Percentiles rank a stretch among this genome's conserved stretches.
These are phyloP conservation scores for Medicago truncatula DNA, from an alignment of 306 rosid genomes.

Conservation along the genomic window DNA sequence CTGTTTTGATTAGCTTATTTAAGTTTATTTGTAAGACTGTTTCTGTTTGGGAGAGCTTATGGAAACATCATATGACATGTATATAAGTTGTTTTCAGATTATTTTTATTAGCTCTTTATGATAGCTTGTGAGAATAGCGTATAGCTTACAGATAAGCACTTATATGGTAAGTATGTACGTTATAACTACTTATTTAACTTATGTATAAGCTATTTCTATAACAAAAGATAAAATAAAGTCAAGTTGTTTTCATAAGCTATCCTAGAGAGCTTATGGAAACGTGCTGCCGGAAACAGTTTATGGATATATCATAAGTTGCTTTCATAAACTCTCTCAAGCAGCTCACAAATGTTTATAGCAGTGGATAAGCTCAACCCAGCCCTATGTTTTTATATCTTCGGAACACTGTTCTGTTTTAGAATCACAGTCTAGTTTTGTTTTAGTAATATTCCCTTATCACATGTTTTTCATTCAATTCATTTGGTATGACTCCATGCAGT, in stretches of 20 bases:
- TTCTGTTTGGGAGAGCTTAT: background rate
- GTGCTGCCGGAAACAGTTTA: background rate
- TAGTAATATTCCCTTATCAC: background rate
- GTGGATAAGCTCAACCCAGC: background rate
- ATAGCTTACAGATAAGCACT: too few species aligned
- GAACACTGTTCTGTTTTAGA: too few species aligned
- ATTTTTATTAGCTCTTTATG: background rate
- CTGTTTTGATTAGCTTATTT: too few species aligned
- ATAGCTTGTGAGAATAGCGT: background rate
- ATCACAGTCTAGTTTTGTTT: too few species aligned
- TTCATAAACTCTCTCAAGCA: background rate
- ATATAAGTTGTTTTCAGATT: too few species aligned
- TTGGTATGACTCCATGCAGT: slow-evolving; percentile 1
- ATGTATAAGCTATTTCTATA: background rate
- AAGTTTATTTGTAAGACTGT: background rate
- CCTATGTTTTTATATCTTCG: background rate
- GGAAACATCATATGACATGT: background rate
- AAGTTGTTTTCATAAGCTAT: background rate
- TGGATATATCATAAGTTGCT: background rate
- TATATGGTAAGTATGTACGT: too few species aligned
- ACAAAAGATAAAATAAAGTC: background rate
- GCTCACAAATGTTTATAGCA: background rate
- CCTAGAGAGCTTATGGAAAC: background rate
- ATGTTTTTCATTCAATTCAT: background rate
- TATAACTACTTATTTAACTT: background rate